phyloP scores from a whole-genome alignment of 2,329 filamentous ascomycete genomes.

The Cadophora luteo-olivacea region DNA sequence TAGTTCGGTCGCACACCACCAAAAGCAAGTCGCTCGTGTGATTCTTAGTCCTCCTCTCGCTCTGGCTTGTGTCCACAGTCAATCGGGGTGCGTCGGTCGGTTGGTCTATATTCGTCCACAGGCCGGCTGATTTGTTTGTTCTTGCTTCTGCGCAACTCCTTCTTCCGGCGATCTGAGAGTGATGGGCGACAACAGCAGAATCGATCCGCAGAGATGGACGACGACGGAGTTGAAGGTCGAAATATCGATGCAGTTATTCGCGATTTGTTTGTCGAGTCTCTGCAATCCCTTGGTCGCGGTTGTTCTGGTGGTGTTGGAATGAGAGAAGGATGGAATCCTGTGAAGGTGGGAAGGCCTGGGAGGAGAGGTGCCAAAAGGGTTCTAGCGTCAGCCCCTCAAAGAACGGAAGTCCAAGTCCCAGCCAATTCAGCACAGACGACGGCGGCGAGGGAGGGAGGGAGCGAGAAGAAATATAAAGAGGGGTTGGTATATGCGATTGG shows the following conservation, averaged over 20 bases:
- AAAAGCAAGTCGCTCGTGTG: conserved; percentile 25
- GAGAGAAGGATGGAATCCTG: not conserved
- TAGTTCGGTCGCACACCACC: conserved; percentile 28
- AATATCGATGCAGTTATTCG: conserved; percentile 6
- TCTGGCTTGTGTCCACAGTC: conserved; percentile 22
- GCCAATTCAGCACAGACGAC: not conserved
- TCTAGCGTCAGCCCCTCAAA: conserved; percentile 20
- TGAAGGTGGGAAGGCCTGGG: conserved; percentile 4
- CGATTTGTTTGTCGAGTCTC: conserved; percentile 1
- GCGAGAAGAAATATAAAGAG: not conserved
- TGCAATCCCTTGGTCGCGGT: not conserved
- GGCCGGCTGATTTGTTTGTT: conserved; percentile 30
- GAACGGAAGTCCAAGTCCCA: conserved; percentile 11
- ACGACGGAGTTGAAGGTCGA: not conserved
- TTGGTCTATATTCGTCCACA: conserved; percentile 18
- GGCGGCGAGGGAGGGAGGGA: not conserved
- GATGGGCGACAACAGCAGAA: conserved; percentile 5
- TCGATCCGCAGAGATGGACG: not conserved
- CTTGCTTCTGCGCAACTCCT: conserved; percentile 24
- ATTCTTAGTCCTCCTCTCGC: conserved; percentile 17
- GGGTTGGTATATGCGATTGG: conserved; percentile 1
- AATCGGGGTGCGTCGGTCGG: not conserved
- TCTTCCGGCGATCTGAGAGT: conserved; percentile 21
- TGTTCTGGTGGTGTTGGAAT: not conserved
- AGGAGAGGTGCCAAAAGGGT: conserved; percentile 16